Evolutionary conservation across 495 filamentous ascomycete species (phyloP), one percentile per base, ranked within the genome.

Genomic region (Annulohypoxylon bovei): DNA sequence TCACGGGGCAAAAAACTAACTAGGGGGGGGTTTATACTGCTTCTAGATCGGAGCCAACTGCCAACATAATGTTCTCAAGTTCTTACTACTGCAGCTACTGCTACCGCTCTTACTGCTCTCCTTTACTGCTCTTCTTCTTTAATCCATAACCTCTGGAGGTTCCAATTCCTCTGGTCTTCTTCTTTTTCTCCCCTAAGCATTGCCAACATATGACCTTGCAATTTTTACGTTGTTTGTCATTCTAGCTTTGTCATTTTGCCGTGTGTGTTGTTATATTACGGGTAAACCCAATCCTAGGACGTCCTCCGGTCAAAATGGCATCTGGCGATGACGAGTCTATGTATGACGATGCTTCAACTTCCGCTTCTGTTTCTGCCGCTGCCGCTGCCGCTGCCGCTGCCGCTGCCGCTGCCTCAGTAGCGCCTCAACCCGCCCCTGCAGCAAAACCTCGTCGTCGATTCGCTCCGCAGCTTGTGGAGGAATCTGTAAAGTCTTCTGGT

Each of bases 381-480:
- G n/a, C n/a, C n/a, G n/a, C n/a, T n/a, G n/a, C n/a, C n/a, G n/a
- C n/a, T n/a, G n/a, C n/a, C n/a, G n/a, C n/a, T n/a, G n/a, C n/a
- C n/a, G n/a, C n/a, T n/a, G n/a, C n/a, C n/a, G n/a, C n/a, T n/a
- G n/a, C n/a, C n/a, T n/a, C n/a, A n/a, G 14, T 40, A 16, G 68
- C 72, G 40, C 30, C 67, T 33, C 44, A 72, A 56, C 33, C 61
- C 16, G 60, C 73, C 28, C 64, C 74, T 37, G 57, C 71, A 16
- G 65, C 78, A 8, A 81, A 81, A 46, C 78, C 77, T n/a, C 77
- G 75, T 49, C 76, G 80, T 52, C 80, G 77, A 63, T 85, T 89
- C 60, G 74, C 80, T 33, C 85, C 86, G 5, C 81, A 90, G 70
- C 83, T 86, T 3, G 80, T 88, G 39, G 87, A 89, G 66, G 88